A percentile compares a stretch with the other conserved stretches of the same genome.
phyloP scores from a whole-genome alignment of 345 rosid genomes.

The Cochlearia excelsa region DNA sequence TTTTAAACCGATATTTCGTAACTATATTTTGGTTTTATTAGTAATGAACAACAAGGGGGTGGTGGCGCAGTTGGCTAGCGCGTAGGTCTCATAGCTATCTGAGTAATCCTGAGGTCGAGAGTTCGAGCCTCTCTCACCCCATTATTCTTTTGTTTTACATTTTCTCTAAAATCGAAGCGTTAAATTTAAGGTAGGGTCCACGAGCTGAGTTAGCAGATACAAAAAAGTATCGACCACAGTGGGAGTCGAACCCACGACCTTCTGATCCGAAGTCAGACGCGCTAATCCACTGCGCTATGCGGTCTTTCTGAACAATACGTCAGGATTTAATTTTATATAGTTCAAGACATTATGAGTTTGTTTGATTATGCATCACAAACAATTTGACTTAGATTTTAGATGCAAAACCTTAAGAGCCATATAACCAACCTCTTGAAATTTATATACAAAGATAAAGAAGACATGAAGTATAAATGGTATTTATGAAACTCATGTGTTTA shows the following conservation, averaged over 20 bases:
- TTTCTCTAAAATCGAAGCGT: no score
- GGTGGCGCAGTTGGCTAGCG: conserved; percentile 97
- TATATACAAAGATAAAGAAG: conserved; percentile 25
- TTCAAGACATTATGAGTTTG: no score
- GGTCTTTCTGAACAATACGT: conserved; percentile 26
- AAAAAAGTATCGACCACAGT: conserved; percentile 31
- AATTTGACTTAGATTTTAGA: neutral
- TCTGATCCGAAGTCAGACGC: conserved; percentile 99
- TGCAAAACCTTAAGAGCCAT: neutral
- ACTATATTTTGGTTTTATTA: no score
- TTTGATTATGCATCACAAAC: no score
- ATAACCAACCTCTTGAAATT: conserved; percentile 6
- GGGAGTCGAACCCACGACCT: conserved; percentile 96
- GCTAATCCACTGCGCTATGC: conserved; percentile 99
- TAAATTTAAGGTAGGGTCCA: no score
- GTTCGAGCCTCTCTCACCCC: conserved; percentile 87
- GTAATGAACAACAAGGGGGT: conserved; percentile 37
- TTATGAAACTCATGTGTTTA: neutral
- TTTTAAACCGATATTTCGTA: no score
- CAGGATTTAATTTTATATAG: no score
- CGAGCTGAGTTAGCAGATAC: no score
- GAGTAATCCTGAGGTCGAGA: conserved; percentile 98
- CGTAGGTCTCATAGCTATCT: conserved; percentile 76
- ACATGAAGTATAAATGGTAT: neutral
- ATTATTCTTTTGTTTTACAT: neutral